Conservation (phyloP, 495 filamentous ascomycete species). For the Aspergillus incahuasiensis region DNA sequence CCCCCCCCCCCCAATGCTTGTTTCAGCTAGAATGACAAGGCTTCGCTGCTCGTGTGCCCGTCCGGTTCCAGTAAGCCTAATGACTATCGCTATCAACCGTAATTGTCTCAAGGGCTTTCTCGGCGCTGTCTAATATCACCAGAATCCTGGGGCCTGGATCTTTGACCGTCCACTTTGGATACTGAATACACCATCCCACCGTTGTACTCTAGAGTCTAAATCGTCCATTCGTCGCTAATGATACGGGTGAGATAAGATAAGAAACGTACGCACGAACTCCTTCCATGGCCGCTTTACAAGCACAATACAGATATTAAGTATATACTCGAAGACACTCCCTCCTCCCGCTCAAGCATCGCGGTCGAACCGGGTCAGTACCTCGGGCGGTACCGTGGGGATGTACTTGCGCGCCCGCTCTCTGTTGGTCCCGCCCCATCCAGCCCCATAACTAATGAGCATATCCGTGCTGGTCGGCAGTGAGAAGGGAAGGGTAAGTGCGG, state of each 20-base stretch:
- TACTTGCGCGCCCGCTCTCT: slow-evolving; percentile 90
- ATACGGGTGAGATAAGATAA: background rate
- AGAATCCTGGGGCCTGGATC: background rate
- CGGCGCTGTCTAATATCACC: background rate
- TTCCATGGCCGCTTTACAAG: background rate
- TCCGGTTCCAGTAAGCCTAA: slow-evolving; percentile 16
- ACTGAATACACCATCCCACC: background rate
- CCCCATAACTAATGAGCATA: slow-evolving; percentile 93
- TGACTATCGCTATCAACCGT: slow-evolving; percentile 18
- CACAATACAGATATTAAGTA: slow-evolving; percentile 6
- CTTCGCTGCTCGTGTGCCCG: slow-evolving; percentile 1
- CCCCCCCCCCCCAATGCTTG: background rate
- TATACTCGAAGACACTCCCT: slow-evolving; percentile 7
- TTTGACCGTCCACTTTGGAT: background rate
- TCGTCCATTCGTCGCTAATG: background rate
- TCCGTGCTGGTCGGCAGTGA: slow-evolving; percentile 91
- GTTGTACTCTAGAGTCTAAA: background rate
- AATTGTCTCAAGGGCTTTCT: slow-evolving; percentile 2
- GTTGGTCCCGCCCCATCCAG: slow-evolving; percentile 90
- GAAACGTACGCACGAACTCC: background rate
- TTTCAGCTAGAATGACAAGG: slow-evolving; percentile 12
- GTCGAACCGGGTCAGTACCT: slow-evolving; percentile 89
- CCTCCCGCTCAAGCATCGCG: slow-evolving; percentile 30
- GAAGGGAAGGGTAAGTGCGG: slow-evolving; percentile 90
- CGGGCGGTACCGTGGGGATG: slow-evolving; percentile 90